Evolutionary conservation across 2,329 filamentous ascomycete genomes (phyloP), one percentile per base, ranked within the genome.

Genomic region (Clarireedia homoeocarpa): DNA sequence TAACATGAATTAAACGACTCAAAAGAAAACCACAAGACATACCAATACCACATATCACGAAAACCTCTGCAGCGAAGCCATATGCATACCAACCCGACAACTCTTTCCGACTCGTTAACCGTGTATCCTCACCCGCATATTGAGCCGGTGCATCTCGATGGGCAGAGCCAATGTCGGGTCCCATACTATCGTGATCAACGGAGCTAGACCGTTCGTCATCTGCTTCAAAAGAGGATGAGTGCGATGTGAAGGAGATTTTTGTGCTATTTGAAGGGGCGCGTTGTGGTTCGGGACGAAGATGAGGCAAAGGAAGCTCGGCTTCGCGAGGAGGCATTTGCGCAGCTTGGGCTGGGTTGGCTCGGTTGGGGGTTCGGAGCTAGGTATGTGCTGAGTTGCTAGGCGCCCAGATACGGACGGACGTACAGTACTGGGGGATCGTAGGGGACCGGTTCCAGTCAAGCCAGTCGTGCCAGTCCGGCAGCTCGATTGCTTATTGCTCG

Each of bases 41-140:
- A 89, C 91, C 84, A 69, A 88, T 82, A 23, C 84, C 92, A 71
- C 94, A 97, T 56, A 97, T 89, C 15, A 95, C 89, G 71, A 96
- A 97, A 53, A 95, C 92, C 74, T 99, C 94, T 20, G 92, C 91
- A 24, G 94, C 94, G 78, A 95, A 97, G 44, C 88, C 88, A 75
- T 97, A 97, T 70, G 87, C 86, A 73, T 97, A 99, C 89, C 95
- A 99, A 65, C 92, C 94, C 40, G 84, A 77, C 58, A 97, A 80
- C 79, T 99, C 94, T 71, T 88, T 92, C 64, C 75, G 75, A 71
- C 89, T 96, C 9, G 94, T 97, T 55, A 88, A 82, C n/a, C 92
- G 81, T 24, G 84, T 88, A 71, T 99, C 94, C 70, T 97, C 90
- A 59, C 88, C 90, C 2, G 79, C 77, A 70, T 95, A 96, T 56